Conservation (phyloP, 108 stramenopile genomes). For the Pelagomonas calceolata region DNA sequence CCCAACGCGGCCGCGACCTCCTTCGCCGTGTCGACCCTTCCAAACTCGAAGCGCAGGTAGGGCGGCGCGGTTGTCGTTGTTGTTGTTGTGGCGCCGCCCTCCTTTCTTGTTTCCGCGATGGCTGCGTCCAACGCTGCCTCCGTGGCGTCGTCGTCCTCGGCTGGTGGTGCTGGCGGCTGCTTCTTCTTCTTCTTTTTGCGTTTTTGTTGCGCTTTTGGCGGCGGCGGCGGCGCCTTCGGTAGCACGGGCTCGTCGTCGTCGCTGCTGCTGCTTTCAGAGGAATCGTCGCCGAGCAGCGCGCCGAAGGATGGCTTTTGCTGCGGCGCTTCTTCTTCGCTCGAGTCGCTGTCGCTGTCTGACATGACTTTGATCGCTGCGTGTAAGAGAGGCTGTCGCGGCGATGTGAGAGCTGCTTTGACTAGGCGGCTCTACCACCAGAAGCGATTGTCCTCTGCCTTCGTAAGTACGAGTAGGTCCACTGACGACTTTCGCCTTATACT, state of each 20-base stretch:
- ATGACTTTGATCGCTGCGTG: too few relatives aligned
- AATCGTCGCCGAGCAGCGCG: neutral
- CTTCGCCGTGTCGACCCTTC: neutral
- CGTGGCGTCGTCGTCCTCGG: neutral
- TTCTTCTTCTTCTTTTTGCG: neutral
- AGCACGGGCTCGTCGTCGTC: neutral
- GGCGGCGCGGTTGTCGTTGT: neutral
- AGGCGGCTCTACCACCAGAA: too few relatives aligned
- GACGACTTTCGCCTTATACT: too few relatives aligned
- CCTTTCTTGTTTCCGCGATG: neutral
- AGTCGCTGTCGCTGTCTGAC: too few relatives aligned
- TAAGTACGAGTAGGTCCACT: too few relatives aligned
- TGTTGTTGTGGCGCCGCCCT: neutral
- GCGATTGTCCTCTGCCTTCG: too few relatives aligned
- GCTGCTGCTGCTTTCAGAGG: neutral
- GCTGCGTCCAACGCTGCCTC: neutral
- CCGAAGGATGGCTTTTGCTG: too few relatives aligned
- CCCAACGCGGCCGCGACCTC: neutral
- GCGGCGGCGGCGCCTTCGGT: neutral
- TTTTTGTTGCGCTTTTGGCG: neutral
- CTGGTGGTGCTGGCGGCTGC: neutral
- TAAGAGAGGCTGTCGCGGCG: too few relatives aligned
- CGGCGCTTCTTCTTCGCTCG: too few relatives aligned
- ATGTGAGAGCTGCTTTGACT: too few relatives aligned
- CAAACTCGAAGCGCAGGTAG: neutral